Percentiles rank a stretch among this genome's conserved stretches.
Evolutionary conservation across 805 yeast species (phyloP).

Genomic region (Isabelozyma gotoi): DNA sequence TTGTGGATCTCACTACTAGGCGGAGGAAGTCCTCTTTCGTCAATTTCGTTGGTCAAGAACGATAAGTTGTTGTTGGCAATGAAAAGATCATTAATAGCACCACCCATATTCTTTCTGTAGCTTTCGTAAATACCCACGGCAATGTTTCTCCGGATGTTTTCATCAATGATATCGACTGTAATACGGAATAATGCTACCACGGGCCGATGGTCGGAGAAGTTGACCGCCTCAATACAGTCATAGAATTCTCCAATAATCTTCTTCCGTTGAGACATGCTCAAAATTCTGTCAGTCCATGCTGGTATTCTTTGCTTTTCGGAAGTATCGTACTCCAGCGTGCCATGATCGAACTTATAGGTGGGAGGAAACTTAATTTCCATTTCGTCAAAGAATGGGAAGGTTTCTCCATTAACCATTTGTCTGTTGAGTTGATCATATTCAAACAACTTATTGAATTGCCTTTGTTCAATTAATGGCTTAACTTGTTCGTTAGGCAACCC

Average conservation of each 20-base stretch:
- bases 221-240: slow-evolving; percentile 53
- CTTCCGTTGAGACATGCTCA: slow-evolving; percentile 57
- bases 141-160: slow-evolving; percentile 52
- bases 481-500: slow-evolving; percentile 71
- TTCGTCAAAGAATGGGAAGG: slow-evolving; percentile 82
- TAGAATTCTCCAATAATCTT: slow-evolving; percentile 61
- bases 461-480: slow-evolving; percentile 48
- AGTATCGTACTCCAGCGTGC: slow-evolving; percentile 78
- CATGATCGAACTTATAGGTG: slow-evolving; percentile 91
- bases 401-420: slow-evolving; percentile 70
- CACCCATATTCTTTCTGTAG: slow-evolving; percentile 47
- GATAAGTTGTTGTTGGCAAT: slow-evolving; percentile 23
- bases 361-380: slow-evolving; percentile 80
- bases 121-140: slow-evolving; percentile 58
- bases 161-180: slow-evolving; percentile 64
- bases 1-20: slow-evolving; percentile 80
- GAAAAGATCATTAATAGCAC: slow-evolving; percentile 36
- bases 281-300: slow-evolving; percentile 95
- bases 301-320: slow-evolving; percentile 92
- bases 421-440: slow-evolving; percentile 75
- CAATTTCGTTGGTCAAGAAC: slow-evolving; percentile 24
- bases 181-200: slow-evolving; percentile 74
- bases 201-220: slow-evolving; percentile 88
- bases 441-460: slow-evolving; percentile 51
- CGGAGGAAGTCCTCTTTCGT: slow-evolving; percentile 63